Conservation (phyloP, 2,329 filamentous ascomycete genomes). For the Aspergillus sp. region DNA sequence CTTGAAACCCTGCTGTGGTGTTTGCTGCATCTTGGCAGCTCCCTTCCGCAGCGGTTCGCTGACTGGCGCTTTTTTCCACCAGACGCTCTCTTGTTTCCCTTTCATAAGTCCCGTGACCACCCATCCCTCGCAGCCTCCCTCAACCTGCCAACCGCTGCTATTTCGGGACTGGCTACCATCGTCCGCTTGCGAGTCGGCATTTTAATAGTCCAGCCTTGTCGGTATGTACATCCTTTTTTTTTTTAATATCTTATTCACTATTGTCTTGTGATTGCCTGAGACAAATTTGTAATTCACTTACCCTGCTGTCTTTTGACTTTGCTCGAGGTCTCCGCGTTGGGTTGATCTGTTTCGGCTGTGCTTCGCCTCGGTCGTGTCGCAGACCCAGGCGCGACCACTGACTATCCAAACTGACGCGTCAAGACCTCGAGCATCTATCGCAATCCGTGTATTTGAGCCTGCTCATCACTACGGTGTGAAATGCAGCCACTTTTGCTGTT, state of each 20-base stretch:
- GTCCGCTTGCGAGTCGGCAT: constrained; percentile 39
- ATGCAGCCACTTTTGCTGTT: constrained; percentile 2
- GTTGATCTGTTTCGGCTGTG: constrained; percentile 18
- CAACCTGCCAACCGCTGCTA: constrained; percentile 34
- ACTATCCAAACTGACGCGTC: constrained; percentile 27
- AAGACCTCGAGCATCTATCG: constrained; percentile 12
- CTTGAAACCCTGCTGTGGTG: background rate
- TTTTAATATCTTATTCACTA: constrained; percentile 9
- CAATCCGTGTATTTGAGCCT: constrained; percentile 8
- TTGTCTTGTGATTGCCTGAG: background rate
- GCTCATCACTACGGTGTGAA: background rate
- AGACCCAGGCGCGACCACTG: constrained; percentile 24
- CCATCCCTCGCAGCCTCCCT: constrained; percentile 19
- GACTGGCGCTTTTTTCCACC: constrained; percentile 4
- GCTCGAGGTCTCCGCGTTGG: constrained; percentile 15
- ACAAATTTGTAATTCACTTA: background rate
- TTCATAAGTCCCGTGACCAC: constrained; percentile 29
- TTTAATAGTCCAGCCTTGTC: constrained; percentile 42
- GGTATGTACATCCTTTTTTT: constrained; percentile 34
- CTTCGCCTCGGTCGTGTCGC: constrained; percentile 23
- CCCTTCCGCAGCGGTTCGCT: constrained; percentile 10
- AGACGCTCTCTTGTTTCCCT: constrained; percentile 3
- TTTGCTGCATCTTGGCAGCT: constrained; percentile 7
- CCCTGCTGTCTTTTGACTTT: constrained; percentile 6
- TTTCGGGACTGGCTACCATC: constrained; percentile 39